Evolutionary conservation across 169 alveolate species (phyloP).

Genomic region (Toxoplasma gondii): DNA sequence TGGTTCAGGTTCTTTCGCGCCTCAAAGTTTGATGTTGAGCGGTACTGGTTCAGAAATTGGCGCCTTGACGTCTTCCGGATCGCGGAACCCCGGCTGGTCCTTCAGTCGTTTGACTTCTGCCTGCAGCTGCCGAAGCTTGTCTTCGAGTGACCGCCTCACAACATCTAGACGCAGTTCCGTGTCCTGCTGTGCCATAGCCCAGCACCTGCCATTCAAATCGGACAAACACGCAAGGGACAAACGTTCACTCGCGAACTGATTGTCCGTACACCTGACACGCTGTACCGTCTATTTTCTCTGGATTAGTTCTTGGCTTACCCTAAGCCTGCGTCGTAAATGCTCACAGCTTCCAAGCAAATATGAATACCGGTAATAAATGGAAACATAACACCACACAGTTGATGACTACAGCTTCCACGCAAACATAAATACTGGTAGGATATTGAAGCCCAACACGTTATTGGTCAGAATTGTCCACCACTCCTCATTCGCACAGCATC

Average conservation of each 20-base stretch:
- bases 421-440: no score
- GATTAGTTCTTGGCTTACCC: no score
- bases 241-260: neutral
- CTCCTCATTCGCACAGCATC: no score
- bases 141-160: conserved; percentile 44
- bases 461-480: no score
- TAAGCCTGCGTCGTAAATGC: no score
- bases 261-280: neutral
- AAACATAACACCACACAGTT: no score
- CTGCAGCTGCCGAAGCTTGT: conserved; percentile 27
- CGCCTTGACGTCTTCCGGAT: neutral
- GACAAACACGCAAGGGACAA: neutral
- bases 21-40: neutral
- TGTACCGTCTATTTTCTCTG: neutral
- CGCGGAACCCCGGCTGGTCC: neutral
- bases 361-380: no score
- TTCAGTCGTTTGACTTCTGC: neutral
- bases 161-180: conserved; percentile 45
- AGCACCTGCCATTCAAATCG: conserved; percentile 28
- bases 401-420: no score
- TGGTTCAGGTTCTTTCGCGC: neutral
- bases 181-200: conserved; percentile 58
- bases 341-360: no score
- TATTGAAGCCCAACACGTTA: no score
- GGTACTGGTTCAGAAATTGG: neutral